Base-by-base conservation (phyloP, 1,139 yeast genomes). In the Geotrichum klebahnii region DNA sequence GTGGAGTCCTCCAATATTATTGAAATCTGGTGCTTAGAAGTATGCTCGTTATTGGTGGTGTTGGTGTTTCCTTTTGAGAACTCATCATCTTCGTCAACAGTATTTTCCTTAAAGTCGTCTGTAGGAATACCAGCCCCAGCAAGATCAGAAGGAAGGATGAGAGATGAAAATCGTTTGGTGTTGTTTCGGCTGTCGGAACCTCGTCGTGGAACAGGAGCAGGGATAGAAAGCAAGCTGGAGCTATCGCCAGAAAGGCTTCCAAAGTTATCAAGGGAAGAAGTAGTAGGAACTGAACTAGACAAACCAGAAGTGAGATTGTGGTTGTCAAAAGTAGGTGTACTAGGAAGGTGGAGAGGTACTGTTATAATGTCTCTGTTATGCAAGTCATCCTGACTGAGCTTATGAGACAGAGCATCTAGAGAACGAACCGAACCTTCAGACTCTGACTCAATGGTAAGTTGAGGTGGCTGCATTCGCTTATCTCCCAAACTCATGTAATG, bases 101-200 rank as follows among this genome's bases (percentile, higher is more conserved):
- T 5, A 19, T 6, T 16, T n/a, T 34, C 46, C 12, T 22, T 33
- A 16, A 31, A 12, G 22, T 33, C 39, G 10, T 33, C 38, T 26
- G 42, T 28, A 3, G 43, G 47, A 33, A 48, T 48, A n/a, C 52
- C 52, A 3, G 52, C 52, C 33, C 44, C 52, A 14, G 39, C 29
- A 33, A 48, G 36, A 24, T 46, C 54, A 31, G 52, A 32, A 4
- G 50, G 34, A n/a, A 52, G 46, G 14, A 48, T 23, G 16, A 52
- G 29, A 4, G 52, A 47, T 10, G 52, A 48, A 34, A 52, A 52
- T 17, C 54, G 42, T 24, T 52, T 52, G 31, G 20, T 48, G 23
- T 29, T 16, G 24, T 20, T 38, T 24, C 48, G 44, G 4, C 23
- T 28, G 5, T 24, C 45, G 12, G 24, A 14, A n/a, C n/a, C n/a